These are phyloP conservation scores for Domatiomyces catenatus DNA, from an alignment of 2,329 filamentous ascomycete species.

Conservation along the genomic window DNA sequence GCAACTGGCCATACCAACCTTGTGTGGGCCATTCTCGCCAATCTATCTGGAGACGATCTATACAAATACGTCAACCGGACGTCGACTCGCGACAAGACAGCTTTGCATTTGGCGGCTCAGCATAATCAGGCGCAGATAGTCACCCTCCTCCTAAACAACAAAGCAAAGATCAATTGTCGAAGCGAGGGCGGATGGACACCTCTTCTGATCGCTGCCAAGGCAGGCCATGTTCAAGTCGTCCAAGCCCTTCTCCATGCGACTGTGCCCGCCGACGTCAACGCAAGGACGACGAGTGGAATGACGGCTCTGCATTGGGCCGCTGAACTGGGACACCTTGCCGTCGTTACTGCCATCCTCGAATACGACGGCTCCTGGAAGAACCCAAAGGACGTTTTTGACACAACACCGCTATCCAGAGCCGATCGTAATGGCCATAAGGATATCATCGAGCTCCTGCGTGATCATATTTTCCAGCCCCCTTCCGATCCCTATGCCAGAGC, in stretches of 20 bases:
- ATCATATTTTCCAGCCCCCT: conserved; percentile 25
- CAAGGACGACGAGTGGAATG: conserved; percentile 21
- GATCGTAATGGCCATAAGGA: conserved; percentile 26
- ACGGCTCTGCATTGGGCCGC: conserved; percentile 28
- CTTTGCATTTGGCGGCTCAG: conserved; percentile 36
- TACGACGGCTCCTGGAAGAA: conserved; percentile 4
- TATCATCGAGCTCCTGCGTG: conserved; percentile 20
- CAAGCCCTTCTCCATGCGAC: conserved; percentile 26
- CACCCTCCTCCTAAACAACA: conserved; percentile 21
- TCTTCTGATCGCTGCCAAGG: conserved; percentile 39
- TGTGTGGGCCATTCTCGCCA: conserved; percentile 31
- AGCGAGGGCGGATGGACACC: conserved; percentile 37
- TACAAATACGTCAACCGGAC: conserved; percentile 24
- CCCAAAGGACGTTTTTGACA: conserved; percentile 28
- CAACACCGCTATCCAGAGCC: conserved; percentile 27
- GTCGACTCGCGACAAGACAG: conserved; percentile 30
- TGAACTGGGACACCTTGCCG: conserved; percentile 24
- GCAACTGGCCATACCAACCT: conserved; percentile 40
- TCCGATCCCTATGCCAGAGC: conserved; percentile 26
- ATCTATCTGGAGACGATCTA: conserved; percentile 18
- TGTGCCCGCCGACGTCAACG: conserved; percentile 22
- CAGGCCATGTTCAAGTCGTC: conserved; percentile 32
- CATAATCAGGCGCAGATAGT: conserved; percentile 26
- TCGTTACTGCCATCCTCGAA: conserved; percentile 17
- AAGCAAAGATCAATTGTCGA: conserved; percentile 25